phyloP scores from a whole-genome alignment of 2,329 filamentous ascomycete genomes.

The Aureobasidium lini region DNA sequence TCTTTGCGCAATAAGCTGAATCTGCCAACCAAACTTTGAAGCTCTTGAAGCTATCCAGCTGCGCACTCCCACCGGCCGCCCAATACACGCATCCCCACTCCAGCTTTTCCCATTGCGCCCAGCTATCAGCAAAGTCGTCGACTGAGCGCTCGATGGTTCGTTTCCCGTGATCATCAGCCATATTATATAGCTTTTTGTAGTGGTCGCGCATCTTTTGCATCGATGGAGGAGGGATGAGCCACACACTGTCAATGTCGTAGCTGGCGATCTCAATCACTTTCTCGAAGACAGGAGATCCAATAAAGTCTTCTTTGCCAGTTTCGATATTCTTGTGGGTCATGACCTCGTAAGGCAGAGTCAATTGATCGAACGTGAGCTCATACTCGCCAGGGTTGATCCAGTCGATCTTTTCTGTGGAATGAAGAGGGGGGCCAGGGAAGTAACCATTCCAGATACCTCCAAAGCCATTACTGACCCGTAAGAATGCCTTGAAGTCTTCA shows the following conservation, averaged over 20 bases:
- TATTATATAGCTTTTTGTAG: background rate
- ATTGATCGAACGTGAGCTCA: background rate
- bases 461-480: background rate
- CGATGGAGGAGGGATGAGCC: background rate
- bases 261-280: background rate
- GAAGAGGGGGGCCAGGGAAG: background rate
- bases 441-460: background rate
- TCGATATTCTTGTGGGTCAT: background rate
- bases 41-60: background rate
- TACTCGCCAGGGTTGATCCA: background rate
- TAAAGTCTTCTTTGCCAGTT: background rate
- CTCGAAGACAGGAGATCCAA: background rate
- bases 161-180: background rate
- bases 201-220: background rate
- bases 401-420: background rate
- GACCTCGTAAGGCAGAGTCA: background rate
- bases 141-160: background rate
- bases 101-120: background rate
- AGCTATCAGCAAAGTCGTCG: background rate
- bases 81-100: background rate
- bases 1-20: background rate
- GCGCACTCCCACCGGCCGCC: background rate
- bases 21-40: conserved; percentile 2
- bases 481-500: background rate
- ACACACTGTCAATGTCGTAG: background rate